These are phyloP conservation scores for Fusarium sp. DNA, from an alignment of 2,329 filamentous ascomycete species.

Conservation along the genomic window DNA sequence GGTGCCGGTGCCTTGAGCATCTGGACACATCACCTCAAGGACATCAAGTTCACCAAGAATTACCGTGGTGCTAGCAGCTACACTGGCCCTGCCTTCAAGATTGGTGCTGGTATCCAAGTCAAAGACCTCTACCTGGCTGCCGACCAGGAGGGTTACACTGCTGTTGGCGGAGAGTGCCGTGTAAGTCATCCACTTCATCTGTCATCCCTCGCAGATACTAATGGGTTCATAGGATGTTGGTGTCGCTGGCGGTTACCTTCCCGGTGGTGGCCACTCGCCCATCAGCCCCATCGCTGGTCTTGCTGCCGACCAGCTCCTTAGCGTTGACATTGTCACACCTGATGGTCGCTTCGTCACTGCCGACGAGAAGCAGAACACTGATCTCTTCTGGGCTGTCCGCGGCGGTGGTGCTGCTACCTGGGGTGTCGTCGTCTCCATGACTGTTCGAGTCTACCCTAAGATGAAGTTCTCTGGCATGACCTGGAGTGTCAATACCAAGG, in stretches of 20 bases:
- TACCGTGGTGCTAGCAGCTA: constrained; percentile 52
- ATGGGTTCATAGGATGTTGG: constrained; percentile 55
- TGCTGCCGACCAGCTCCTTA: constrained; percentile 65
- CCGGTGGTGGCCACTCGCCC: constrained; percentile 66
- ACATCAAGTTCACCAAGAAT: constrained; percentile 51
- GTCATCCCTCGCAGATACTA: not conserved
- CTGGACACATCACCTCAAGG: constrained; percentile 52
- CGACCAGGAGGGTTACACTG: constrained; percentile 53
- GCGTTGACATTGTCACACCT: constrained; percentile 62
- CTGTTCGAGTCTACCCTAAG: constrained; percentile 47
- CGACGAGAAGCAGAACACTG: constrained; percentile 50
- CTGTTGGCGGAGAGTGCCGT: constrained; percentile 63
- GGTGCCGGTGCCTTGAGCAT: constrained; percentile 56
- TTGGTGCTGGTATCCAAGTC: constrained; percentile 63
- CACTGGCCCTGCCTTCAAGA: constrained; percentile 57
- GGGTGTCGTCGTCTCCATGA: constrained; percentile 53
- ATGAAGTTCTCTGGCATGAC: constrained; percentile 45
- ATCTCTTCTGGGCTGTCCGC: constrained; percentile 68
- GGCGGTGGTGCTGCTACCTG: constrained; percentile 63
- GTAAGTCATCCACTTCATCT: not conserved
- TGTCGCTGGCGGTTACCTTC: constrained; percentile 65
- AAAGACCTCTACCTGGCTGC: constrained; percentile 57
- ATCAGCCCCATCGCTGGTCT: constrained; percentile 63
- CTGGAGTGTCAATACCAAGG: constrained; percentile 40
- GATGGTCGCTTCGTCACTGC: constrained; percentile 57